phyloP scores from a whole-genome alignment of 306 rosid genomes.

The Quercus bicolor region DNA sequence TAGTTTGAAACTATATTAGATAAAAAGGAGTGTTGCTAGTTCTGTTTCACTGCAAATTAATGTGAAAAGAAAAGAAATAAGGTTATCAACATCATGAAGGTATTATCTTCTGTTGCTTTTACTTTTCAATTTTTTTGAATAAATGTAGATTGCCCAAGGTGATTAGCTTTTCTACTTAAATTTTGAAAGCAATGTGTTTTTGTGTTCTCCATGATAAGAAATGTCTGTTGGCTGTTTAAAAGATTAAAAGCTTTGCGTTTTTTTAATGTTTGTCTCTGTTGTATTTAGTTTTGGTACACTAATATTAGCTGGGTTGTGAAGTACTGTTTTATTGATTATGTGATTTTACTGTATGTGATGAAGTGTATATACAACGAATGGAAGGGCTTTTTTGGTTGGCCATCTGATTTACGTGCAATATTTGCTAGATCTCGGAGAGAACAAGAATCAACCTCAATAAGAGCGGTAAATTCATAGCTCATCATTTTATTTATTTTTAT shows the following conservation, averaged over 20 bases:
- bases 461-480: constrained; percentile 45
- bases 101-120: background rate
- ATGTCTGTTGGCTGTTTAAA: background rate
- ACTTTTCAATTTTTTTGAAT: background rate
- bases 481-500: background rate
- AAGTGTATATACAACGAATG: constrained; percentile 83
- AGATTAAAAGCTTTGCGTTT: background rate
- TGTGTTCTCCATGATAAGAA: background rate
- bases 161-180: background rate
- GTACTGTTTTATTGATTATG: background rate
- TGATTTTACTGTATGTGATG: constrained; percentile 13
- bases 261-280: background rate
- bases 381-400: constrained; percentile 82
- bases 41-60: background rate
- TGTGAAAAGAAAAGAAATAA: background rate
- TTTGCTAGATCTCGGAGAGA: constrained; percentile 62
- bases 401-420: constrained; percentile 73
- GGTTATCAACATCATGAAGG: background rate
- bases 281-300: background rate
- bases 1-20: background rate
- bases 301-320: background rate
- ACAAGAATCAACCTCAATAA: constrained; percentile 53
- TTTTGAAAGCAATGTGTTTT: background rate
- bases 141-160: background rate
- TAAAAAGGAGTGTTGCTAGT: background rate